phyloP scores from a whole-genome alignment of 2,329 filamentous ascomycete species.

The Aureobasidium sp. region DNA sequence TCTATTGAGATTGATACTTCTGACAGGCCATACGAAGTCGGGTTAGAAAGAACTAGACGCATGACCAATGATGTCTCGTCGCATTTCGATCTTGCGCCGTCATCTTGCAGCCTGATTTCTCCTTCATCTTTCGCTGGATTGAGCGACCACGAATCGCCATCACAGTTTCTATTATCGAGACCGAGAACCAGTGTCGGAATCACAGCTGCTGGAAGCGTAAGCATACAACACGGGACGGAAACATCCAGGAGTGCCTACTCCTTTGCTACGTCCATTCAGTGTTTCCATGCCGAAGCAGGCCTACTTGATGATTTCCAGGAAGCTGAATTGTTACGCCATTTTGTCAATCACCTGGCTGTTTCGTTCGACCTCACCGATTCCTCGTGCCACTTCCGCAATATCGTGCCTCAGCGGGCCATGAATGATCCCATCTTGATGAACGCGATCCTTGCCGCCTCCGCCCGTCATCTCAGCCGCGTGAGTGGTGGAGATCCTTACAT shows the following conservation, averaged over 20 bases:
- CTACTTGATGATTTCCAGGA: neutral
- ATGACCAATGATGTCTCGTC: neutral
- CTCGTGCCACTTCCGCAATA: slow-evolving; percentile 42
- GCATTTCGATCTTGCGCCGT: neutral
- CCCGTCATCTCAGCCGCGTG: slow-evolving; percentile 37
- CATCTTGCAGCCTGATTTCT: neutral
- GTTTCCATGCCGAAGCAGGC: neutral
- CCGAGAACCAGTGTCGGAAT: neutral
- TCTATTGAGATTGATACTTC: neutral
- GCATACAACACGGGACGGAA: neutral
- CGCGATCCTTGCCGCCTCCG: slow-evolving; percentile 49
- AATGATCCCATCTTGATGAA: slow-evolving; percentile 46
- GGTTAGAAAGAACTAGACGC: neutral
- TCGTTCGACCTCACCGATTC: slow-evolving; percentile 17
- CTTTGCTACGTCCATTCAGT: neutral
- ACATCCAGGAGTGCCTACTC: neutral
- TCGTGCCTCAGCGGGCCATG: slow-evolving; percentile 46
- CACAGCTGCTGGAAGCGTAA: neutral
- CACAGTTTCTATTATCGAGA: neutral
- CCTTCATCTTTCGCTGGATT: neutral
- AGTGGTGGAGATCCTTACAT: slow-evolving; percentile 27
- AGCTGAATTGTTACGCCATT: neutral
- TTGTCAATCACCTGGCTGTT: neutral
- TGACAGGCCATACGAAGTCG: neutral
- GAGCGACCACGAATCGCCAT: neutral